Evolutionary conservation across 441 rosid species (phyloP), one percentile per base, ranked within the genome.

Genomic region (Jatropha podagrica): DNA sequence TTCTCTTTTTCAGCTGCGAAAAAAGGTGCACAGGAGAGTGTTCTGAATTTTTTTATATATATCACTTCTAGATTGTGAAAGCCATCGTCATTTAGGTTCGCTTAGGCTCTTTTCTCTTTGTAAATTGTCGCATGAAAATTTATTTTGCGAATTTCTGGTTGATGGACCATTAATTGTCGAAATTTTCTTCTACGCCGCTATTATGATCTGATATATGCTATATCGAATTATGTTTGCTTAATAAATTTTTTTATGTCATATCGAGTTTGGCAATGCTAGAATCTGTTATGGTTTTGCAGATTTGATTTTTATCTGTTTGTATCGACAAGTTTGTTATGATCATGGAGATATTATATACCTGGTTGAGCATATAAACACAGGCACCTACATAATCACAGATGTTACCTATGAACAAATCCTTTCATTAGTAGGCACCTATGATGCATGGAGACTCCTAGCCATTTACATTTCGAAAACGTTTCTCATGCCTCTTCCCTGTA

Each of bases 251-350:
- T 37, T n/a, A 67, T 41, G 2, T n/a, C n/a, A n/a, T n/a, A n/a
- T n/a, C n/a, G 27, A 26, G 54, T 40, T 69, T 64, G 48, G 44
- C 63, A 63, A 71, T 74, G 70, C 76, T 65, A 63, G 63, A 65
- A 23, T 52, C n/a, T 63, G 27, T 23, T 26, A 40, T 13, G 64
- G 65, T 69, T 76, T 18, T 23, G 15, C 63, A 26, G 38, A 55
- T 52, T 41, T 63, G 8, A 69, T 52, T 9, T 62, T 23, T 68
- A 60, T 68, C 26, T 76, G 69, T 75, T 61, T 76, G 23, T 76
- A 23, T 51, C 20, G 32, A 62, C 44, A 61, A 48, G 51, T 37
- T 76, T 62, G 13, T 9, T 76, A n/a, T 70, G 27, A 17, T n/a
- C 65, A 51, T 64, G 58, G 9, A 38, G 26, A 38, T 38, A 20